Evolutionary conservation across 2,329 filamentous ascomycete species (phyloP).

Genomic region (Aureobasidium leucospermi): DNA sequence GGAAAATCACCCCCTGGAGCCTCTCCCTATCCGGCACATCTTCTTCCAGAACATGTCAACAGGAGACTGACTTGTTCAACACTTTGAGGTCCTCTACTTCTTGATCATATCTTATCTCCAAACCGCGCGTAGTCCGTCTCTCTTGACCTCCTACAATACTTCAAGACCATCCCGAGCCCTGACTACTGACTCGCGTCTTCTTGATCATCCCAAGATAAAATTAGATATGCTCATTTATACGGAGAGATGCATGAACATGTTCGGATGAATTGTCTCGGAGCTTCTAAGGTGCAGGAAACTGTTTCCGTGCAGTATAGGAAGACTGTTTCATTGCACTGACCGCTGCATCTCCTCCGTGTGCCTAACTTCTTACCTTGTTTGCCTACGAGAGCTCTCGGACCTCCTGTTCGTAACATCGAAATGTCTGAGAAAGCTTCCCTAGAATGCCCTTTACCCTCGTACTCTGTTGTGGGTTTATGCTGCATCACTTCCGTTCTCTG

Average conservation of each 20-base stretch:
- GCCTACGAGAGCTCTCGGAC: too few relatives aligned
- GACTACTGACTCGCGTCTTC: neutral
- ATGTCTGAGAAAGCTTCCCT: too few relatives aligned
- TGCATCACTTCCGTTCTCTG: too few relatives aligned
- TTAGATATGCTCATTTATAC: neutral
- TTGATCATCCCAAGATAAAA: neutral
- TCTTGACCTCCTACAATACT: neutral
- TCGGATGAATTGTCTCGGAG: neutral
- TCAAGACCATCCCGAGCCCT: neutral
- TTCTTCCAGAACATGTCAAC: neutral
- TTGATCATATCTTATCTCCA: neutral
- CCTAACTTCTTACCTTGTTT: too few relatives aligned
- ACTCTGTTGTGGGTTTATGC: too few relatives aligned
- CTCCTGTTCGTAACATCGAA: too few relatives aligned
- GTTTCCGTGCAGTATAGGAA: too few relatives aligned
- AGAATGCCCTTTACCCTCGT: too few relatives aligned
- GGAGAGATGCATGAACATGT: neutral
- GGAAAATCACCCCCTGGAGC: neutral
- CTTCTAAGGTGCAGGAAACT: too few relatives aligned
- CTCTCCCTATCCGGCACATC: neutral
- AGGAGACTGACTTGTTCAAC: constrained; percentile 1
- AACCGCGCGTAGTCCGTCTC: too few relatives aligned
- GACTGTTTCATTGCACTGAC: too few relatives aligned
- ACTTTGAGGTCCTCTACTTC: neutral
- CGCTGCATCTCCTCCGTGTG: too few relatives aligned